Evolutionary conservation across 352 stramenopile genomes (phyloP).

Genomic region (Elongisporangium anandrum): DNA sequence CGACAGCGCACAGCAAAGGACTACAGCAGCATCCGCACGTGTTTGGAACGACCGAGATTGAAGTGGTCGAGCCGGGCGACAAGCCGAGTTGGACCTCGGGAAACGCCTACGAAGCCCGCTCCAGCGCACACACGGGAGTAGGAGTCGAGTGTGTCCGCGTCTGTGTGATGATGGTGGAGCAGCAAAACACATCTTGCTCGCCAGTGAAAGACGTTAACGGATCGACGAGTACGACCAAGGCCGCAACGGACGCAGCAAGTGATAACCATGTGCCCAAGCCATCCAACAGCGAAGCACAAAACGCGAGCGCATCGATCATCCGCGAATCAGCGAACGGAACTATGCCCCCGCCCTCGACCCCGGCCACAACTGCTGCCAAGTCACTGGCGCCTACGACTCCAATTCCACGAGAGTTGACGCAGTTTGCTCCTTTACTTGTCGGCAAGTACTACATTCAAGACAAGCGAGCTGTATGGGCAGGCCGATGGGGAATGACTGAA

Average conservation of each 20-base stretch:
- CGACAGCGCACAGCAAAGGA: constrained; percentile 10
- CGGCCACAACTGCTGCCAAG: constrained; percentile 3
- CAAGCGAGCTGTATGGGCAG: constrained; percentile 73
- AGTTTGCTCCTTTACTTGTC: constrained; percentile 69
- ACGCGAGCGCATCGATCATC: not conserved
- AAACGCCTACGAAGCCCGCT: constrained; percentile 22
- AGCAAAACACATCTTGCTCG: constrained; percentile 29
- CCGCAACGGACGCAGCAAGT: not conserved
- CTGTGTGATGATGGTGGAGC: constrained; percentile 67
- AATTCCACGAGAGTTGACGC: constrained; percentile 50
- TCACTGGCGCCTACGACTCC: not conserved
- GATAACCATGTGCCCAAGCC: constrained; percentile 1
- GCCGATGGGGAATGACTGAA: constrained; percentile 83
- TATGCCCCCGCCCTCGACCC: not conserved
- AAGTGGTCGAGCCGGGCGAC: constrained; percentile 49
- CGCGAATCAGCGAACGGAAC: not conserved
- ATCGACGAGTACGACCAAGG: constrained; percentile 12
- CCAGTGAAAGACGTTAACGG: constrained; percentile 15
- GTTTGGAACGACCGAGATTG: constrained; percentile 38
- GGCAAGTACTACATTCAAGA: constrained; percentile 86
- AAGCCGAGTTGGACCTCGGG: constrained; percentile 37
- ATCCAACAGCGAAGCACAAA: not conserved
- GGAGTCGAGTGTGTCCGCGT: constrained; percentile 37
- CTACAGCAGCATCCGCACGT: constrained; percentile 7
- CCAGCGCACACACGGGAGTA: constrained; percentile 5